Evolutionary conservation across 1,284 basidiomycete species (phyloP).

Genomic region (Cystobasidiaceae sp.): DNA sequence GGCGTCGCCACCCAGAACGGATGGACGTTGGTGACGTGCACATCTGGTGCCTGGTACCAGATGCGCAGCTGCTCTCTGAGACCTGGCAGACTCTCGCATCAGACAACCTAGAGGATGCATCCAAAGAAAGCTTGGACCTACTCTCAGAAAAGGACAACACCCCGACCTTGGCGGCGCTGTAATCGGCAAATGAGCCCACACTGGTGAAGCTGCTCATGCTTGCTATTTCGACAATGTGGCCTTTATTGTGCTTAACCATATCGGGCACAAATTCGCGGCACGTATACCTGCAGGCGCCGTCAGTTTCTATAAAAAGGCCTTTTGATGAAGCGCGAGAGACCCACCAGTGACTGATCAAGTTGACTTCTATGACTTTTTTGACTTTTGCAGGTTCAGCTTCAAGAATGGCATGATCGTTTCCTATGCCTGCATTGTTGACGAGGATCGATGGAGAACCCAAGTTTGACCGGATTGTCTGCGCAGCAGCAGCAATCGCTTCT

Average conservation of each 20-base stretch:
- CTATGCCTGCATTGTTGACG: slow-evolving; percentile 24
- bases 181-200: background rate
- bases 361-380: background rate
- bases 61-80: background rate
- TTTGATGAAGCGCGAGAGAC: slow-evolving; percentile 55
- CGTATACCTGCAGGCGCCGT: slow-evolving; percentile 80
- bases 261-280: slow-evolving; percentile 84
- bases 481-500: background rate
- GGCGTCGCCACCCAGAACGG: background rate
- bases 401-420: background rate
- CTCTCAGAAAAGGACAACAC: slow-evolving; percentile 3
- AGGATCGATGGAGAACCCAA: slow-evolving; percentile 3
- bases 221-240: slow-evolving; percentile 65
- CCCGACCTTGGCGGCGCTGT: background rate
- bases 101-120: background rate
- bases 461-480: background rate
- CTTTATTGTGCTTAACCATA: slow-evolving; percentile 69
- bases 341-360: background rate
- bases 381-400: background rate
- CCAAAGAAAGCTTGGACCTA: too few species aligned
- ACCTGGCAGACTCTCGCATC: too few species aligned
- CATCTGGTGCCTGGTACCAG: slow-evolving; percentile 7
- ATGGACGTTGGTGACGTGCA: background rate
- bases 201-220: background rate
- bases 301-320: too few species aligned